These are phyloP conservation scores for Xylaria grammica DNA, from an alignment of 495 filamentous ascomycete species.

Conservation along the genomic window DNA sequence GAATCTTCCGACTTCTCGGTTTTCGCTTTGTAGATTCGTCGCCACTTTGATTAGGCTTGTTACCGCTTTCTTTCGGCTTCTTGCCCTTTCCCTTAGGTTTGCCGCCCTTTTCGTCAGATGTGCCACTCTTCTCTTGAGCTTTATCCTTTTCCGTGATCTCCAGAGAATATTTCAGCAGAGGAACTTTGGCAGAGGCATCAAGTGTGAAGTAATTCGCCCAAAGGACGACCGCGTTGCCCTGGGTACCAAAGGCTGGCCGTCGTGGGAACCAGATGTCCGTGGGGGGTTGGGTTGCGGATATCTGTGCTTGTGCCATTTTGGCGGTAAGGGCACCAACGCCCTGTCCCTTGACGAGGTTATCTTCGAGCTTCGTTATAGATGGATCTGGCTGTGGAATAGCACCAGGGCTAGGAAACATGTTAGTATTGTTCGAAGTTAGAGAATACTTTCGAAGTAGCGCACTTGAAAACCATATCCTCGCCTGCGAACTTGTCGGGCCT, in stretches of 20 bases:
- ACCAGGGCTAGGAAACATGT: conserved; percentile 9
- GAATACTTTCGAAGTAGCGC: conserved; percentile 16
- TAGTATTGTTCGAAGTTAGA: neutral
- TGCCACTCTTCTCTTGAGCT: neutral
- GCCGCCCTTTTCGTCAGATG: neutral
- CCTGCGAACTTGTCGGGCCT: conserved; percentile 30
- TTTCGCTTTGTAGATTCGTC: no score
- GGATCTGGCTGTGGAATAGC: conserved; percentile 29
- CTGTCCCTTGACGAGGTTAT: conserved; percentile 35
- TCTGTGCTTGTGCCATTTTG: conserved; percentile 36
- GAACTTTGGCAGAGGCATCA: conserved; percentile 36
- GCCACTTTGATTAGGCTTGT: no score
- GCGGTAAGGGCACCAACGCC: conserved; percentile 14
- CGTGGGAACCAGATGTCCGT: conserved; percentile 38
- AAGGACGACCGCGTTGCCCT: conserved; percentile 55
- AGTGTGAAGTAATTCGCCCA: conserved; percentile 72
- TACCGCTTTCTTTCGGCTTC: conserved; percentile 41
- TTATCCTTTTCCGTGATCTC: conserved; percentile 26
- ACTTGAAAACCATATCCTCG: conserved; percentile 37
- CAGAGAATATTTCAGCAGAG: conserved; percentile 47
- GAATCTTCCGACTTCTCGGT: conserved; percentile 58
- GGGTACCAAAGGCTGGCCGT: conserved; percentile 66
- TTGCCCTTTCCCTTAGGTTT: neutral
- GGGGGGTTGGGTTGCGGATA: conserved; percentile 23
- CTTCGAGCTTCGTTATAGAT: conserved; percentile 40